These are phyloP conservation scores for Magnaporthales sp. DNA, from an alignment of 2,329 filamentous ascomycete species.

Conservation along the genomic window DNA sequence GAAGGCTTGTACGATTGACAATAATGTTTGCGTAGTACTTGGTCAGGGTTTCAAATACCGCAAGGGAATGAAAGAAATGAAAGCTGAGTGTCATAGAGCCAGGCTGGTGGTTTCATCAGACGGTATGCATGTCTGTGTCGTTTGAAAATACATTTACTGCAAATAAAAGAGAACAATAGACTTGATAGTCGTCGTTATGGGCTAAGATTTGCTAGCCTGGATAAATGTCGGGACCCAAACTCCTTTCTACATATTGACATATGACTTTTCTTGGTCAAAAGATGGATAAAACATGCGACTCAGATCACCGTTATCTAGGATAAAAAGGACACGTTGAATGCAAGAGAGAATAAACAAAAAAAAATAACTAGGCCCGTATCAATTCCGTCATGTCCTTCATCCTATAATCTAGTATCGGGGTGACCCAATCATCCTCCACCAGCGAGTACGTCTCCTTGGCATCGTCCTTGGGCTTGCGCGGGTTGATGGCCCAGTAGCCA, in stretches of 20 bases:
- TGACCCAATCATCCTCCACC: constrained; percentile 55
- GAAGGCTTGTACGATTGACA: constrained; percentile 42
- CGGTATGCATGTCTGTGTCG: not conserved
- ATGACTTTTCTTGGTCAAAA: not conserved
- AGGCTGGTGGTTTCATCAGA: not conserved
- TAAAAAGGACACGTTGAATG: not conserved
- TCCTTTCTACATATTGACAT: not conserved
- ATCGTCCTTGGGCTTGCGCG: constrained; percentile 51
- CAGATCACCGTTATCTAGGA: not conserved
- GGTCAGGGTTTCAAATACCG: not conserved
- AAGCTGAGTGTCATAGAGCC: not conserved
- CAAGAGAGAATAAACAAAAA: not conserved
- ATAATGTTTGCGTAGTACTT: not conserved
- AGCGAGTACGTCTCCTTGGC: constrained; percentile 52
- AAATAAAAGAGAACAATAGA: too few species aligned
- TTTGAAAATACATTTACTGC: too few species aligned
- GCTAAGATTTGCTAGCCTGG: not conserved
- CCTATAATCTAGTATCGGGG: constrained; percentile 52
- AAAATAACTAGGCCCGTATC: constrained; percentile 24
- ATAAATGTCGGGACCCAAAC: not conserved
- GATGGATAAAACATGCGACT: too few species aligned
- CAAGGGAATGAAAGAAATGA: not conserved
- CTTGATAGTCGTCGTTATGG: not conserved
- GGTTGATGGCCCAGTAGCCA: constrained; percentile 64
- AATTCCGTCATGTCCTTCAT: constrained; percentile 52